These are phyloP conservation scores for Lolium rigidum DNA, from an alignment of 176 grass and related monocot species.

Conservation along the genomic window DNA sequence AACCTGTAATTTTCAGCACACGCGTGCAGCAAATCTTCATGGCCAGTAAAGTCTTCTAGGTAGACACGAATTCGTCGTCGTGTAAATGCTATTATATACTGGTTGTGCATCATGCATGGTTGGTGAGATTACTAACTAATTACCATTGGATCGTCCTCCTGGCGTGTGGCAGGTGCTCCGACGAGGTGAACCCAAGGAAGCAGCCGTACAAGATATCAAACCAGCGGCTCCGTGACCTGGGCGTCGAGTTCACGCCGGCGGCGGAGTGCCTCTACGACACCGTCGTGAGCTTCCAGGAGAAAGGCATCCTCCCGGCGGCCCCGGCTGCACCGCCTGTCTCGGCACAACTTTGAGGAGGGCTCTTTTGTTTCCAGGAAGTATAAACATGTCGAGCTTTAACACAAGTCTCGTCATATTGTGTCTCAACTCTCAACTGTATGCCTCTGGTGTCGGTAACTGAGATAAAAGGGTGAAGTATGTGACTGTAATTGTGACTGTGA, in stretches of 20 bases:
- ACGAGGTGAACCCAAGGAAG: conserved; percentile 66
- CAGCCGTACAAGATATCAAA: conserved; percentile 65
- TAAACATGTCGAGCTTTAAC: neutral
- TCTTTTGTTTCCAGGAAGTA: neutral
- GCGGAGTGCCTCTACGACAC: conserved; percentile 64
- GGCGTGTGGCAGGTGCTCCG: conserved; percentile 47
- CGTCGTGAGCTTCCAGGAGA: conserved; percentile 62
- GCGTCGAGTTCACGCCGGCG: conserved; percentile 53
- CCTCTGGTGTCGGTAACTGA: neutral
- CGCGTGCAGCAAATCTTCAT: neutral
- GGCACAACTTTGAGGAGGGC: neutral
- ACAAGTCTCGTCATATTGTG: neutral
- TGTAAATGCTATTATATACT: neutral
- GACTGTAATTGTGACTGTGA: neutral
- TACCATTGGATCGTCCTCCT: neutral
- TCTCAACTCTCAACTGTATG: neutral
- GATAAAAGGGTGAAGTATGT: neutral
- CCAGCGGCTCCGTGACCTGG: conserved; percentile 45
- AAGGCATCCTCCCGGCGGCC: conserved; percentile 39
- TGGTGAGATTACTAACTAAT: neutral
- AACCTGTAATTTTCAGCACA: neutral
- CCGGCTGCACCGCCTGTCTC: neutral
- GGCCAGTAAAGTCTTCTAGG: neutral
- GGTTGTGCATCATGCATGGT: neutral
- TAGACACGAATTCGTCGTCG: neutral